Evolutionary conservation across 2,329 filamentous ascomycete species (phyloP).

Genomic region (Trichoderma atroviride): DNA sequence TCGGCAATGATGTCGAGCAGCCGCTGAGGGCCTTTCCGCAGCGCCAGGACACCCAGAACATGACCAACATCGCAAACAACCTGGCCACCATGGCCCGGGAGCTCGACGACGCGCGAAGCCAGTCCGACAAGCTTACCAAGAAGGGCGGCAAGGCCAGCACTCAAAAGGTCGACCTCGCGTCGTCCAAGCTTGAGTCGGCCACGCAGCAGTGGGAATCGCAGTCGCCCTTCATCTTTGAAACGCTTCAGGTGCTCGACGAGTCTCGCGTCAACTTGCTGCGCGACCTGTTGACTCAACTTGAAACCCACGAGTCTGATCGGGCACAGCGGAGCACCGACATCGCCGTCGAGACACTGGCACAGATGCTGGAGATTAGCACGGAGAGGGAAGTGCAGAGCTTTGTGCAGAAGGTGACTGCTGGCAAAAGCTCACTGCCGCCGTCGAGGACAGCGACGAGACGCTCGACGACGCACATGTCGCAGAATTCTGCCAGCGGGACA

Average conservation of each 20-base stretch:
- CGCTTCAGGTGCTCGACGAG: conserved; percentile 88
- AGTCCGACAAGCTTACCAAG: conserved; percentile 78
- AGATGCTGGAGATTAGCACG: conserved; percentile 83
- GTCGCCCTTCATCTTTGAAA: conserved; percentile 92
- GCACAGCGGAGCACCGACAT: conserved; percentile 74
- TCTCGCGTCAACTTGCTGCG: conserved; percentile 84
- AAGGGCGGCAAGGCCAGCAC: conserved; percentile 78
- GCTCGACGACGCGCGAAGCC: conserved; percentile 80
- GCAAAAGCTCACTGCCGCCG: conserved; percentile 43
- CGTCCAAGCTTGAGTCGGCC: conserved; percentile 74
- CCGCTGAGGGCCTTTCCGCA: conserved; percentile 76
- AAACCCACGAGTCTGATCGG: conserved; percentile 89
- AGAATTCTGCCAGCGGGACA: conserved; percentile 22
- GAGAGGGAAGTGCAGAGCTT: conserved; percentile 83
- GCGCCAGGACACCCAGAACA: conserved; percentile 76
- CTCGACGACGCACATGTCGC: conserved; percentile 40
- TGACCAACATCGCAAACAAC: conserved; percentile 81
- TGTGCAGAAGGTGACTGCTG: conserved; percentile 47
- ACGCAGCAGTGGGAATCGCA: conserved; percentile 89
- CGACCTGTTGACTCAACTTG: conserved; percentile 86
- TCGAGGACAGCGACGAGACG: conserved; percentile 47
- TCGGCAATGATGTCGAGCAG: conserved; percentile 85
- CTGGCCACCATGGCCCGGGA: conserved; percentile 80
- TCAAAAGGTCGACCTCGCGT: conserved; percentile 75
- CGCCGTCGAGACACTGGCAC: conserved; percentile 78